Percentiles rank a stretch among this genome's conserved stretches.
Evolutionary conservation across 176 grass and related monocot genomes (phyloP).

Genomic region (Secale cereale): DNA sequence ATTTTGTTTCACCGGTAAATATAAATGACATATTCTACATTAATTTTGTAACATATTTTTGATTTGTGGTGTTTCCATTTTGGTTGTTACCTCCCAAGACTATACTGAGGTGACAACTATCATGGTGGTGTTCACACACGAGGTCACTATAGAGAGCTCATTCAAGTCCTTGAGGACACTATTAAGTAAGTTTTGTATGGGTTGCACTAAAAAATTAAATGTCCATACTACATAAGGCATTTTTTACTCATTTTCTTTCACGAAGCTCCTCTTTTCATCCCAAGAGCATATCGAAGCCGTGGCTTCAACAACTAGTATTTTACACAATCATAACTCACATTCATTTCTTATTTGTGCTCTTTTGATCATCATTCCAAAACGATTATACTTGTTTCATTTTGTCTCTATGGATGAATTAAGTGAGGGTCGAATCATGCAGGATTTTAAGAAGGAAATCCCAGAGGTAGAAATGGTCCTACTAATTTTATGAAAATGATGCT

Average conservation of each 20-base stretch:
- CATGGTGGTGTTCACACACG: slow-evolving; percentile 44
- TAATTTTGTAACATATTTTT: neutral
- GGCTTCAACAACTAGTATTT: no score
- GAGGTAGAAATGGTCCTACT: slow-evolving; percentile 52
- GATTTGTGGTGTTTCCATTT: neutral
- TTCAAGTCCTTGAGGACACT: slow-evolving; percentile 40
- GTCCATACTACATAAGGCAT: neutral
- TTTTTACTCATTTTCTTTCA: slow-evolving; percentile 8
- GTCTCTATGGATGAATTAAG: slow-evolving; percentile 57
- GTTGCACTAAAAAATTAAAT: no score
- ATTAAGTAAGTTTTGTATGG: no score
- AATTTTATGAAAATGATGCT: neutral
- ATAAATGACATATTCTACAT: neutral
- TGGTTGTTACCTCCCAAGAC: no score
- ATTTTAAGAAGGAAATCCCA: slow-evolving; percentile 58
- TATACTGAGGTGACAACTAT: slow-evolving; percentile 26
- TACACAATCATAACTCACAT: no score
- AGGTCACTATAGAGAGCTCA: slow-evolving; percentile 45
- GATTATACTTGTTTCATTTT: neutral
- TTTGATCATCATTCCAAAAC: neutral
- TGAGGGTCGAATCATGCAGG: slow-evolving; percentile 62
- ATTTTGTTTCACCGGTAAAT: neutral
- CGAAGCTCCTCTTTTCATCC: slow-evolving; percentile 57
- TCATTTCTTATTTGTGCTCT: neutral
- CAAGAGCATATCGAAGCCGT: no score